Conservation (phyloP, 805 yeast species). For the Candida ipomoeae region DNA sequence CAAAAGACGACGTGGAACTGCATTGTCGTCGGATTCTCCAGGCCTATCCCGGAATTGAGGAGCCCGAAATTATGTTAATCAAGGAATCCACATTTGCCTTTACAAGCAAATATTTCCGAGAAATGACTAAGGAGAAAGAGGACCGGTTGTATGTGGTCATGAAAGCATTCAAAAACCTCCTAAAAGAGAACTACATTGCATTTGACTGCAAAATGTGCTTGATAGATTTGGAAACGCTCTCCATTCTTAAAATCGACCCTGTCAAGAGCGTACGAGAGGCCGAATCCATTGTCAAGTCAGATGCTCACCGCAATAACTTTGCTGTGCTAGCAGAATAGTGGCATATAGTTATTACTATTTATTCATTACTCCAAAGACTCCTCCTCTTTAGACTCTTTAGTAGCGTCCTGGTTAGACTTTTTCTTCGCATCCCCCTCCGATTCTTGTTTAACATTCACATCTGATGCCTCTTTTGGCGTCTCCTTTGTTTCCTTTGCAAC, state of each 20-base stretch:
- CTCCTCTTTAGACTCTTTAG: background rate
- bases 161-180: conserved; percentile 27
- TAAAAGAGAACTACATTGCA: conserved; percentile 44
- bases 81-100: conserved; percentile 40
- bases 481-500: background rate
- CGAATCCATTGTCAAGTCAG: background rate
- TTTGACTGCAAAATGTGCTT: conserved; percentile 46
- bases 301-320: conserved; percentile 3
- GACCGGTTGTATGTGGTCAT: conserved; percentile 39
- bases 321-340: conserved; percentile 8
- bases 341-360: background rate
- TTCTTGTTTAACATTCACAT: background rate
- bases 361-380: background rate
- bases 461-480: background rate
- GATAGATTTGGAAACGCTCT: conserved; percentile 28
- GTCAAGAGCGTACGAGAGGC: background rate
- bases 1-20: conserved; percentile 40
- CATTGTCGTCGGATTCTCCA: conserved; percentile 24
- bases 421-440: background rate
- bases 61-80: conserved; percentile 37
- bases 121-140: conserved; percentile 37
- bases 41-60: conserved; percentile 18
- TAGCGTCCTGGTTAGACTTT: background rate
- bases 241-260: conserved; percentile 16
- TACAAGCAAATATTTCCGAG: conserved; percentile 31